These are phyloP conservation scores for Lentinula guzmanii DNA, from an alignment of 768 basidiomycete genomes.

Conservation along the genomic window DNA sequence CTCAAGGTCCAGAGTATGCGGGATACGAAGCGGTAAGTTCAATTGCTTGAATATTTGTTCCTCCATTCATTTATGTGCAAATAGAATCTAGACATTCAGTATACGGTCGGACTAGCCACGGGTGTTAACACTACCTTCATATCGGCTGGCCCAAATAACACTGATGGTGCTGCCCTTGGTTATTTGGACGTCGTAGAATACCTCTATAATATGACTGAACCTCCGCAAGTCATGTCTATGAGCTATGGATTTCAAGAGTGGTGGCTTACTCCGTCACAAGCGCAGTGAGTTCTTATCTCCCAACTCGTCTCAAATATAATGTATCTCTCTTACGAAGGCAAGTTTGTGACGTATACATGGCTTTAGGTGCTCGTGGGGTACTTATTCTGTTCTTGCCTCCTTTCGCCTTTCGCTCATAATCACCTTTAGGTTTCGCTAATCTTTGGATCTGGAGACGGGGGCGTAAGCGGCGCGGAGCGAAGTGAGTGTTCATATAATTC, in stretches of 20 bases:
- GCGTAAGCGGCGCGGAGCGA: slow-evolving; percentile 25
- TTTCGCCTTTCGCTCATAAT: neutral
- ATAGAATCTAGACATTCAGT: slow-evolving; percentile 17
- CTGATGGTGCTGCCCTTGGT: slow-evolving; percentile 12
- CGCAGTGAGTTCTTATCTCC: neutral
- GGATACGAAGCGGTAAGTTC: slow-evolving; percentile 20
- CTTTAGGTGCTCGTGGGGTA: slow-evolving; percentile 41
- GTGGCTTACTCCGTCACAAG: slow-evolving; percentile 2
- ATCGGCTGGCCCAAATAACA: slow-evolving; percentile 15
- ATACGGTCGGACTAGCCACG: slow-evolving; percentile 19
- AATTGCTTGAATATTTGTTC: neutral
- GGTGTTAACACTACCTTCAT: slow-evolving; percentile 19
- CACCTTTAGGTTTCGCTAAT: neutral
- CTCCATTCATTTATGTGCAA: neutral
- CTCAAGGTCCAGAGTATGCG: slow-evolving; percentile 14
- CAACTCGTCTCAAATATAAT: neutral
- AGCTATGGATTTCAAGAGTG: slow-evolving; percentile 7
- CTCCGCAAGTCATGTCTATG: slow-evolving; percentile 7
- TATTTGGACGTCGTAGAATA: slow-evolving; percentile 12
- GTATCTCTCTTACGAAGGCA: neutral
- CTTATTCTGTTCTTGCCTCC: slow-evolving; percentile 27
- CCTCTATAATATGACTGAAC: neutral
- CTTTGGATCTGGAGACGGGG: slow-evolving; percentile 34
- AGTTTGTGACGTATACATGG: slow-evolving; percentile 10
- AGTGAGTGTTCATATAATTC: neutral